phyloP scores from a whole-genome alignment of 345 rosid species.

The Euclidium syriacum region DNA sequence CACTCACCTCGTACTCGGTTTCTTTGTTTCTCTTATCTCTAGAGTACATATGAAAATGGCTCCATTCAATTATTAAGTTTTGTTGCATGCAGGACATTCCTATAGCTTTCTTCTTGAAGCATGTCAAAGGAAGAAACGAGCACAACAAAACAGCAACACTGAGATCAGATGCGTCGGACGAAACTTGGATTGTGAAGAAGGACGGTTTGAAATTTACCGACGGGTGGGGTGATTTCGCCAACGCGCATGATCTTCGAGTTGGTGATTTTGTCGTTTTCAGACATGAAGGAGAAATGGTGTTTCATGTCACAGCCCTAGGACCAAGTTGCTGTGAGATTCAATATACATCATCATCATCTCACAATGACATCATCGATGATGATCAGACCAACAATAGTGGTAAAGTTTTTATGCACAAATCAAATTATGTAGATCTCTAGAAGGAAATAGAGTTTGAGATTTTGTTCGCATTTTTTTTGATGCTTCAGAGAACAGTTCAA shows the following conservation, averaged over 20 bases:
- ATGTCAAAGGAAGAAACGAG: conserved; percentile 12
- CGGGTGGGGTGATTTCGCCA: conserved; percentile 21
- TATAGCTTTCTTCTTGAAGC: conserved; percentile 10
- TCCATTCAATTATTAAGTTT: neutral
- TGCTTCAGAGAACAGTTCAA: neutral
- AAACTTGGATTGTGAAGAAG: conserved; percentile 21
- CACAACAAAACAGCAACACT: conserved; percentile 4
- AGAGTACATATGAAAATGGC: neutral
- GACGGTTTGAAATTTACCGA: conserved; percentile 16
- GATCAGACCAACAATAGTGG: neutral
- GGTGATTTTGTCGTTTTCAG: conserved; percentile 20
- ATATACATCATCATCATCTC: conserved; percentile 3
- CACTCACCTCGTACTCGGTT: conserved; percentile 16
- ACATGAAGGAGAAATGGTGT: conserved; percentile 23
- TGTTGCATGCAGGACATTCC: conserved; percentile 23
- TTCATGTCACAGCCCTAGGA: conserved; percentile 27
- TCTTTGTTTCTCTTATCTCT: neutral
- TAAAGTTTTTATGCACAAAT: neutral
- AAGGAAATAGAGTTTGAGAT: neutral
- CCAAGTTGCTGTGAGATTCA: conserved; percentile 21
- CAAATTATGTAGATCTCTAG: neutral
- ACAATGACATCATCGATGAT: neutral
- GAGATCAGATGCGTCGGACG: conserved; percentile 10
- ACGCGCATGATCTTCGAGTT: conserved; percentile 19
- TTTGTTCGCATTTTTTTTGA: neutral